phyloP scores from a whole-genome alignment of 352 stramenopile genomes.

The Ophiocytium majus region DNA sequence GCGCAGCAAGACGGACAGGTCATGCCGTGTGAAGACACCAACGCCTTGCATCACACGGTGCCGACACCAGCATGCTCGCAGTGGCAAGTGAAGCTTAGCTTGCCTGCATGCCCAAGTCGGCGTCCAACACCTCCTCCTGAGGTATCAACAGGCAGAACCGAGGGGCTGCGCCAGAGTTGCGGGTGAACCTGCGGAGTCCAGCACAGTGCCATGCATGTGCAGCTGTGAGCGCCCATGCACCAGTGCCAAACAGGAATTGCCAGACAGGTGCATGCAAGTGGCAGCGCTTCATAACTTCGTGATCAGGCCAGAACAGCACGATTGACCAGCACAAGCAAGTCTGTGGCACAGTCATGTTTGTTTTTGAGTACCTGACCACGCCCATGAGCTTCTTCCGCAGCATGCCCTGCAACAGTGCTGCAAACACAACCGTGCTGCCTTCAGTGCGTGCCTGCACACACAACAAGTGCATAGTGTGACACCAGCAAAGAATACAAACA shows the following conservation, averaged over 20 bases:
- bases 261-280: too few species aligned
- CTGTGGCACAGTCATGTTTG: too few species aligned
- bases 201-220: not conserved
- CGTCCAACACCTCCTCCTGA: not conserved
- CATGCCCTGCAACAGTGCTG: not conserved
- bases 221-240: too few species aligned
- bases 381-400: not conserved
- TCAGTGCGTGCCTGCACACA: not conserved
- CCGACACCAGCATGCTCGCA: too few species aligned
- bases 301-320: too few species aligned
- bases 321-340: too few species aligned
- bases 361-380: constrained; percentile 8
- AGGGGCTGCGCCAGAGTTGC: not conserved
- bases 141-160: not conserved
- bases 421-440: not conserved
- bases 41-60: too few species aligned
- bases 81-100: not conserved
- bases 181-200: not conserved
- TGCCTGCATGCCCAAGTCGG: not conserved
- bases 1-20: too few species aligned
- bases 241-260: too few species aligned
- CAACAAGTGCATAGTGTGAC: not conserved
- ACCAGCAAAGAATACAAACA: not conserved
- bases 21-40: too few species aligned
- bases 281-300: too few species aligned